These are phyloP conservation scores for Hansenula lynferdii DNA, from an alignment of 1,139 yeast genomes.

Conservation along the genomic window DNA sequence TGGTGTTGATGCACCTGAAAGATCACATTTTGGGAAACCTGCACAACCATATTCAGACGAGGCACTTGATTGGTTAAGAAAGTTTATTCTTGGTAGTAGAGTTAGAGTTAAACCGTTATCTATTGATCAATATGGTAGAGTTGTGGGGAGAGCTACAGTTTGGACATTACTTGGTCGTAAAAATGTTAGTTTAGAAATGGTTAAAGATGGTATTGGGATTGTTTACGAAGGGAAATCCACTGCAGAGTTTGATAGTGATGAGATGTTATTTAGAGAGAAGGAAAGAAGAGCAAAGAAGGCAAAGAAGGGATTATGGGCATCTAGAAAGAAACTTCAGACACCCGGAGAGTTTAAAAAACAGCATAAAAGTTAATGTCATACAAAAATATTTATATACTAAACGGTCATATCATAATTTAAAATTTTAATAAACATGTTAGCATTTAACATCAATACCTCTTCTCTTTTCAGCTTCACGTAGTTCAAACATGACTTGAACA, in stretches of 20 bases:
- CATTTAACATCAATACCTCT: constrained; percentile 81
- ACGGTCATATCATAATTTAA: neutral
- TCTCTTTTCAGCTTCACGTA: constrained; percentile 81
- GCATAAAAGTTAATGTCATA: constrained; percentile 6
- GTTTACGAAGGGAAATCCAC: constrained; percentile 80
- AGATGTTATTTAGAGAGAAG: constrained; percentile 48
- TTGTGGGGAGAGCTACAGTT: constrained; percentile 76
- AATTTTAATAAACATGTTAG: constrained; percentile 25
- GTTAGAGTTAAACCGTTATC: constrained; percentile 75
- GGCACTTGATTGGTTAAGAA: constrained; percentile 71
- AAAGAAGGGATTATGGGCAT: constrained; percentile 70
- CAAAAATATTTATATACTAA: no score
- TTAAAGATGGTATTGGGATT: constrained; percentile 75
- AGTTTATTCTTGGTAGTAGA: constrained; percentile 56
- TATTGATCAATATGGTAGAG: constrained; percentile 84
- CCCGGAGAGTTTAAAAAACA: constrained; percentile 77
- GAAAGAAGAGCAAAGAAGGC: constrained; percentile 57
- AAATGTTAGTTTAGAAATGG: constrained; percentile 87
- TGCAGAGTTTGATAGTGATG: constrained; percentile 83
- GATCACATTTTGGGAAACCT: constrained; percentile 92
- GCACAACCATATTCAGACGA: constrained; percentile 89
- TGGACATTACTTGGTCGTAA: constrained; percentile 62
- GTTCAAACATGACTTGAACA: constrained; percentile 91
- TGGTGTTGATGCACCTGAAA: constrained; percentile 98
- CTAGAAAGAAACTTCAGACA: constrained; percentile 48